Base-by-base conservation (phyloP, 1,284 basidiomycete species). In the Moniliophthora roreri region DNA sequence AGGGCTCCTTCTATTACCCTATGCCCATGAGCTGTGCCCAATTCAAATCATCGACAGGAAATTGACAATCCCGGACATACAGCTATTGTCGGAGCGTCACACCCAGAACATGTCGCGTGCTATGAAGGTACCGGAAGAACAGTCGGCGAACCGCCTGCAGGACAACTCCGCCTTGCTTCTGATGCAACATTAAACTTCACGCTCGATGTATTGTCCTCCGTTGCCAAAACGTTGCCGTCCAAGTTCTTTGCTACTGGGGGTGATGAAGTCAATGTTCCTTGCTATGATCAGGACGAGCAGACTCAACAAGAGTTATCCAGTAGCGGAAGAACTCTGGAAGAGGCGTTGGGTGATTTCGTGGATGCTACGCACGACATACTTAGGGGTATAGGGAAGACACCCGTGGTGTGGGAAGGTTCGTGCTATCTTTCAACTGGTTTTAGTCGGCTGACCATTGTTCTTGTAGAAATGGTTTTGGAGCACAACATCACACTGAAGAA, bases 51-150 rank as follows among this genome's bases (percentile, higher is more conserved):
- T 95, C 56, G 87, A 91, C 60, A 52, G 44, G 86, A 89, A 68
- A 81, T 90, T 54, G 88, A 91, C 68, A 91, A 87, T 1, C 92
- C 91, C 0, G 91, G 90, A 11, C 91, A 94, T 68, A 92, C 90
- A 2, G 74, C 85, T 4, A 72, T 77, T 50, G 85, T 95, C 44
- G 77, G 77, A 1, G 69, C 79, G 34, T 71, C 88, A 0, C 80
- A 85, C 63, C 88, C 89, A 0, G 87, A 92, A 36, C 78, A 85
- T 60, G 71, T 95, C 42, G 89, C 89, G 1, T 95, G 93, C 66
- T 72, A 77, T 15, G 74, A 83, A 56, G 71, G 76, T 1, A 67
- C 71, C 0, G 91, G 89, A 88, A 56, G 74, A 2, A 69, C 66
- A 6, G 87, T 87, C 3, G 79, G 78, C 56, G 81, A 93, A 64